A percentile compares a stretch with the other conserved stretches of the same genome.
Evolutionary conservation across 2,329 filamentous ascomycete species (phyloP).

Genomic region (Fusarium vanettenii): DNA sequence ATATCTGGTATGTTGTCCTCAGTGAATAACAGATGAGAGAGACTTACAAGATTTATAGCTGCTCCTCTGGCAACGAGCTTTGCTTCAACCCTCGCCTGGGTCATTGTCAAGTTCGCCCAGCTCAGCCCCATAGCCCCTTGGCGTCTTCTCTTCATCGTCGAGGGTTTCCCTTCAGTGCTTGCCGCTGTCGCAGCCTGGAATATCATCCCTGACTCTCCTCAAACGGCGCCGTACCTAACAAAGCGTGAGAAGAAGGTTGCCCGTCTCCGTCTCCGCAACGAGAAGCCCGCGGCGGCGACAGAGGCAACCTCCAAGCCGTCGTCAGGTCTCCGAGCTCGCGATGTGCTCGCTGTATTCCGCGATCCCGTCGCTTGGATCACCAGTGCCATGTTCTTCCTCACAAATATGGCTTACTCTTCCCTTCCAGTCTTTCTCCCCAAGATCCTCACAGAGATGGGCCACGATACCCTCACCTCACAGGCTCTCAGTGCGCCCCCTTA

Average conservation of each 20-base stretch:
- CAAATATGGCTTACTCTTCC: constrained; percentile 89
- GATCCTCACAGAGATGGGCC: constrained; percentile 81
- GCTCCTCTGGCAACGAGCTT: constrained; percentile 83
- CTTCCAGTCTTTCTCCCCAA: constrained; percentile 90
- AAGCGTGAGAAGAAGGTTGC: constrained; percentile 76
- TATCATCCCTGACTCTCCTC: constrained; percentile 80
- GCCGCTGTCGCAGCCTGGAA: constrained; percentile 80
- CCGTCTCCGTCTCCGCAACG: constrained; percentile 71
- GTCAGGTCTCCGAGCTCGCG: constrained; percentile 62
- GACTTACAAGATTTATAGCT: constrained; percentile 67
- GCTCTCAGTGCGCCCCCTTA: constrained; percentile 86
- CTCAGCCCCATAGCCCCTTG: constrained; percentile 79
- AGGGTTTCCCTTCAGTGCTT: constrained; percentile 86
- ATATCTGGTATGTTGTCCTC: constrained; percentile 69
- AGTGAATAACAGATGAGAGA: not conserved
- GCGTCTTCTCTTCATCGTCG: constrained; percentile 86
- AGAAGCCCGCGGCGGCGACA: constrained; percentile 47
- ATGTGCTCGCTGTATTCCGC: constrained; percentile 62
- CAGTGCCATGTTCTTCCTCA: constrained; percentile 85
- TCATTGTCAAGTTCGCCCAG: constrained; percentile 77
- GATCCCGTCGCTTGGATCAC: constrained; percentile 70
- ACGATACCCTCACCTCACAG: constrained; percentile 75
- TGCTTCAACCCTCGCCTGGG: constrained; percentile 82
- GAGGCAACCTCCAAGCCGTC: constrained; percentile 24
- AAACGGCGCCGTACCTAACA: constrained; percentile 72